Percentiles rank a stretch among this genome's conserved stretches.
Conservation (phyloP, 2,329 filamentous ascomycete species). For the Calonectria naviculata region DNA sequence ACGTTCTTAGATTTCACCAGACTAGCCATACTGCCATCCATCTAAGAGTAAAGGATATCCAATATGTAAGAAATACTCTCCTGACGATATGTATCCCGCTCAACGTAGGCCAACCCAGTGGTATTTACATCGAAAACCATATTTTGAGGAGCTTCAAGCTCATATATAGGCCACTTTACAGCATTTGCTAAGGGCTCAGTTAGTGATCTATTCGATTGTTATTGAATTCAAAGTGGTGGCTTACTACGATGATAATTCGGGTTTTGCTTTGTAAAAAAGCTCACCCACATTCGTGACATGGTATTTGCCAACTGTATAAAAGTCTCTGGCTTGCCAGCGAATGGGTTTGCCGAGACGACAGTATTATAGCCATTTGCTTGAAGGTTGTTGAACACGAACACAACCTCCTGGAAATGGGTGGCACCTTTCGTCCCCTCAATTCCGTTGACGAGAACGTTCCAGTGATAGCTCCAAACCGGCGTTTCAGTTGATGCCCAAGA, state of each 20-base stretch:
- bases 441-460: not conserved
- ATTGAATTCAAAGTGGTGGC: not conserved
- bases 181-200: not conserved
- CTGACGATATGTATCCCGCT: not conserved
- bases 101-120: not conserved
- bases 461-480: not conserved
- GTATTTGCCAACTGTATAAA: not conserved
- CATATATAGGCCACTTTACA: not conserved
- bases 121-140: not conserved
- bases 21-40: not conserved
- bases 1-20: too few species aligned
- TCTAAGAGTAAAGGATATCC: not conserved
- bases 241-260: not conserved
- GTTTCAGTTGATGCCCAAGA: not conserved
- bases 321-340: not conserved
- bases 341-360: not conserved
- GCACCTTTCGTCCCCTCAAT: not conserved
- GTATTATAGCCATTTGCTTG: not conserved
- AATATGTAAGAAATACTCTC: not conserved
- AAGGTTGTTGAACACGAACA: not conserved
- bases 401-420: not conserved
- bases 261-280: not conserved
- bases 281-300: not conserved
- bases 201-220: not conserved
- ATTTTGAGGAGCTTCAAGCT: not conserved